Evolutionary conservation across 192 early-diverging fungal species (phyloP).

Genomic region (Coemansia sp.): DNA sequence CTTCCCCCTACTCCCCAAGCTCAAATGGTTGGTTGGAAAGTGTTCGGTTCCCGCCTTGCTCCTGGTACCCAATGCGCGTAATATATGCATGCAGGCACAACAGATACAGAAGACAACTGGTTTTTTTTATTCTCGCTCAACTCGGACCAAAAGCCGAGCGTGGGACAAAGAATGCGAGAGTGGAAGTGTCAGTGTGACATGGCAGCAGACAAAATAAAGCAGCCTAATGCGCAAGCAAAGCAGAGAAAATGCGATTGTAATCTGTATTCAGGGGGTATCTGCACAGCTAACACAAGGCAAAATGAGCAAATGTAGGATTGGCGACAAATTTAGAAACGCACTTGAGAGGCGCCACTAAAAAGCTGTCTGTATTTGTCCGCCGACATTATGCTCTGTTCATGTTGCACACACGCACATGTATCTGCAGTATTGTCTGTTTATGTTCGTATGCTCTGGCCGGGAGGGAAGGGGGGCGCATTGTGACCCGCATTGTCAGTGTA

Average conservation of each 20-base stretch:
- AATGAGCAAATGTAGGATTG: not conserved
- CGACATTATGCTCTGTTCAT: not conserved
- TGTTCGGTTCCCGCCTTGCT: not conserved
- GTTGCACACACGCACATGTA: slow-evolving; percentile 1
- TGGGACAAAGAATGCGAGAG: not conserved
- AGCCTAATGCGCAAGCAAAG: not conserved
- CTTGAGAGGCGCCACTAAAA: slow-evolving; percentile 4
- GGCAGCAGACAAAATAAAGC: not conserved
- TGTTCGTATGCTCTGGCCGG: not conserved
- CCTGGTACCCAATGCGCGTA: slow-evolving; percentile 6
- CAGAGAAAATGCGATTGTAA: not conserved
- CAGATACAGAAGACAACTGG: not conserved
- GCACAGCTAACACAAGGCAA: not conserved
- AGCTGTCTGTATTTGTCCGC: not conserved
- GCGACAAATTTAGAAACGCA: slow-evolving; percentile 1
- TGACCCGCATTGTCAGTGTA: not conserved
- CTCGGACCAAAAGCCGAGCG: slow-evolving; percentile 4
- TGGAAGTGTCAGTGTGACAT: not conserved
- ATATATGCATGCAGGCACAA: slow-evolving; percentile 7
- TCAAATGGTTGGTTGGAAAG: not conserved
- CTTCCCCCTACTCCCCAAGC: not conserved
- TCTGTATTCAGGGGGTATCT: not conserved
- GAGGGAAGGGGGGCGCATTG: not conserved
- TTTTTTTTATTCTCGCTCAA: not conserved
- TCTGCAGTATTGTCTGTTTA: slow-evolving; percentile 9